Percentiles rank a stretch among this genome's conserved stretches.
Conservation (phyloP, 2,329 filamentous ascomycete species). For the Teratosphaeria pseudoeucalypti region DNA sequence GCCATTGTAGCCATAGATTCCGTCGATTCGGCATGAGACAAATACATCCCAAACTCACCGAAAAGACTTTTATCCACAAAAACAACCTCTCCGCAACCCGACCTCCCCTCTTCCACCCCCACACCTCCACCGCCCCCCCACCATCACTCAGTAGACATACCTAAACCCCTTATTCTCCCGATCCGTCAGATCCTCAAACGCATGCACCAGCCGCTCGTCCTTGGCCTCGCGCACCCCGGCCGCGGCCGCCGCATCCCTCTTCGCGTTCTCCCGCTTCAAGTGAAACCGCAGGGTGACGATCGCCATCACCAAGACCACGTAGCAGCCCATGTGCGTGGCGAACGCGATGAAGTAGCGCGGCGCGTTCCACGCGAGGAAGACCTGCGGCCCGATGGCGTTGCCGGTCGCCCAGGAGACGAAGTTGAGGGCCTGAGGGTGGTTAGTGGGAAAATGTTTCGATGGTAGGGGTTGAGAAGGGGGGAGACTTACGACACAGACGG, state of each 20-base stretch:
- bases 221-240: constrained; percentile 13
- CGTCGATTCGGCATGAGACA: too few relatives aligned
- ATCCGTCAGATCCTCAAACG: constrained; percentile 25
- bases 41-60: too few relatives aligned
- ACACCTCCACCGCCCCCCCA: neutral
- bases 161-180: constrained; percentile 4
- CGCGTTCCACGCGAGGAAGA: constrained; percentile 50
- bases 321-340: constrained; percentile 59
- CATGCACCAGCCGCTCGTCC: constrained; percentile 21
- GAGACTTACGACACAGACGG: neutral
- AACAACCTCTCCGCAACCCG: too few relatives aligned
- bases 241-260: constrained; percentile 25
- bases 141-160: neutral
- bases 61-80: too few relatives aligned
- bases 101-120: too few relatives aligned
- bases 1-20: too few relatives aligned
- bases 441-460: neutral
- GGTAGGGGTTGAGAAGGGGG: neutral
- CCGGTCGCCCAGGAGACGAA: constrained; percentile 61
- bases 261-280: constrained; percentile 31
- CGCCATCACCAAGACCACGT: constrained; percentile 39
- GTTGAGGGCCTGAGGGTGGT: constrained; percentile 50
- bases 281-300: constrained; percentile 34
- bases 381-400: constrained; percentile 57
- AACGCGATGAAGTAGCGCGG: constrained; percentile 62